phyloP scores from a whole-genome alignment of 31 red algal species.

The Endocladia muricata region DNA sequence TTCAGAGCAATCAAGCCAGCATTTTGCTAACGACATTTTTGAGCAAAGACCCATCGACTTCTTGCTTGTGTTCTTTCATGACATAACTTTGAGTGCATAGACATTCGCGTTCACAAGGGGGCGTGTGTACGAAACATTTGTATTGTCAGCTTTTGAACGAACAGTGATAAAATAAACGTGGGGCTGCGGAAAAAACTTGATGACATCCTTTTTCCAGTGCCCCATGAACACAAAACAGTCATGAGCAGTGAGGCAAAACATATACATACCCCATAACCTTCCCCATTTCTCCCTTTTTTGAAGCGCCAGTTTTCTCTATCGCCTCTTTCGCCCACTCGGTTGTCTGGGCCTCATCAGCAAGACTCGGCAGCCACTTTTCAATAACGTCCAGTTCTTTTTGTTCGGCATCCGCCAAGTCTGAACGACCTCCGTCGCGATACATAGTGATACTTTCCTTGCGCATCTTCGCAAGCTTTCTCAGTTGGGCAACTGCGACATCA shows the following conservation, averaged over 20 bases:
- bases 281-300: conserved; percentile 45
- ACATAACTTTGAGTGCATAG: conserved; percentile 10
- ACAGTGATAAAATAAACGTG: too few relatives aligned
- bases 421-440: conserved; percentile 65
- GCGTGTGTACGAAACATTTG: too few relatives aligned
- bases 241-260: too few relatives aligned
- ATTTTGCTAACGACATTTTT: conserved; percentile 58
- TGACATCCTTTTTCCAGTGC: too few relatives aligned
- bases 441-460: conserved; percentile 74
- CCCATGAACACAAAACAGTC: too few relatives aligned
- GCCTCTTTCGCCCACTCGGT: conserved; percentile 69
- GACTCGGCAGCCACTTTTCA: conserved; percentile 69
- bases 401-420: conserved; percentile 67
- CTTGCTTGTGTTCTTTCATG: conserved; percentile 65
- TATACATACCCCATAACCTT: conserved; percentile 80
- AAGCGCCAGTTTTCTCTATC: conserved; percentile 43
- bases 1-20: conserved; percentile 15
- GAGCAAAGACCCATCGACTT: conserved; percentile 53
- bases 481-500: conserved; percentile 48
- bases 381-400: conserved; percentile 73
- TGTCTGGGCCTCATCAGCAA: conserved; percentile 57
- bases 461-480: conserved; percentile 79
- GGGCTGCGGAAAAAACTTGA: too few relatives aligned
- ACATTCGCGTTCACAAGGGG: too few relatives aligned
- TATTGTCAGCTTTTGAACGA: too few relatives aligned